Evolutionary conservation across 805 yeast genomes (phyloP), one percentile per base, ranked within the genome.

Genomic region (Candida sakaeoensis): DNA sequence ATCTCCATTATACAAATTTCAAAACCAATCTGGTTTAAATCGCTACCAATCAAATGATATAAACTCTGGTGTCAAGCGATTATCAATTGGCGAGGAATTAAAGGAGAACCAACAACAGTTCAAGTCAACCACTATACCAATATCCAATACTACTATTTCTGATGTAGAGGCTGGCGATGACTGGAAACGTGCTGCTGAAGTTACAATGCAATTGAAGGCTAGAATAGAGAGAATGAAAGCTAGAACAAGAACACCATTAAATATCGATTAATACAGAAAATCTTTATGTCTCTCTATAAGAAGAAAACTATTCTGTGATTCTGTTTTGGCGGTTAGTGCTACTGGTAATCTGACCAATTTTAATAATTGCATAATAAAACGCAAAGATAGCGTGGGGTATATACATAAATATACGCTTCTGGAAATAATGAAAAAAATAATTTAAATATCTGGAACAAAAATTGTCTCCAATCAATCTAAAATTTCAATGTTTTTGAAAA

Each of bases 181-280:
- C 49, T 89, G 96, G 96, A 78, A 75, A 49, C 75, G 91, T 36
- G 96, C 96, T 0, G 90, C 93, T 0, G 95, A 85, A 50, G 95
- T 88, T 9, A 89, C 96, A 0, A 76, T 80, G 3, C 91, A 85
- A 58, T 74, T 89, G 53, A 85, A 83, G 57, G 95, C 89, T 0
- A 68, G 96, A 51, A 89, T 89, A 33, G 95, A 86, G 60, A 82
- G 83, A 59, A 88, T 89, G 96, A 85, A 85, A 55, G 86, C 86
- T 9, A 70, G 82, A 34, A 58, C 69, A 14, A 37, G 44, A 27
- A 36, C 27, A 13, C 38, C 35, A 8, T 50, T 53, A 52, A 34
- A 32, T 38, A 9, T 32, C 5, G 28, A 32, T n/a, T 26, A 25
- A 14, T 5, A n/a, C 6, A 34, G 31, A 22, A 16, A 15, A 25